phyloP scores from a whole-genome alignment of 177 flowering plant species.

The Vitis hybrid region DNA sequence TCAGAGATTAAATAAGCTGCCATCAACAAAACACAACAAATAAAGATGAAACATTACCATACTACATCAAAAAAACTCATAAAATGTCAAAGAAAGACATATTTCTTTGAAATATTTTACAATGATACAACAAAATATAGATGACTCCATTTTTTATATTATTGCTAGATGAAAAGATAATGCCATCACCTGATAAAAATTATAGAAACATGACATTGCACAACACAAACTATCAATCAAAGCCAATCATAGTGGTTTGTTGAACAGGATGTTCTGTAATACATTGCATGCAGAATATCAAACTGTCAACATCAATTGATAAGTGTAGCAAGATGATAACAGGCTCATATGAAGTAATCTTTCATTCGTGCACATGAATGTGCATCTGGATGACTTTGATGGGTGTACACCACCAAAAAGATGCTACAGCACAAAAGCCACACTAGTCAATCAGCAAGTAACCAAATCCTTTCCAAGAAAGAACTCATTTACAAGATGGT shows the following conservation, averaged over 20 bases:
- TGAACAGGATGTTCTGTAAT: neutral
- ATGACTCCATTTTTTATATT: neutral
- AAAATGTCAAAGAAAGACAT: neutral
- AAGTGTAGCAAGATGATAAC: neutral
- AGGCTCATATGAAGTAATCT: neutral
- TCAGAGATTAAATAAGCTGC: neutral
- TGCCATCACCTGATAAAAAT: neutral
- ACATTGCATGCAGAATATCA: neutral
- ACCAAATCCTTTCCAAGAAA: too few species aligned
- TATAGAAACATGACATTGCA: neutral
- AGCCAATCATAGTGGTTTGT: neutral
- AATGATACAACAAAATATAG: neutral
- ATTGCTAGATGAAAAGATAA: neutral
- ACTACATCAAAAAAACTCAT: neutral
- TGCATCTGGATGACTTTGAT: too few species aligned
- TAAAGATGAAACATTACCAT: neutral
- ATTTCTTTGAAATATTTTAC: neutral
- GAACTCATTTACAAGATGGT: too few species aligned
- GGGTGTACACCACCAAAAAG: too few species aligned
- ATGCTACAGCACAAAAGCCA: too few species aligned
- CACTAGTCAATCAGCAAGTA: too few species aligned
- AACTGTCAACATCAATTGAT: neutral
- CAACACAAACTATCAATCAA: neutral
- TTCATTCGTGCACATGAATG: too few species aligned
- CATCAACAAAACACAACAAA: constrained; percentile 3